phyloP scores from a whole-genome alignment of 768 basidiomycete species.

The Kwoniella botswanensis region DNA sequence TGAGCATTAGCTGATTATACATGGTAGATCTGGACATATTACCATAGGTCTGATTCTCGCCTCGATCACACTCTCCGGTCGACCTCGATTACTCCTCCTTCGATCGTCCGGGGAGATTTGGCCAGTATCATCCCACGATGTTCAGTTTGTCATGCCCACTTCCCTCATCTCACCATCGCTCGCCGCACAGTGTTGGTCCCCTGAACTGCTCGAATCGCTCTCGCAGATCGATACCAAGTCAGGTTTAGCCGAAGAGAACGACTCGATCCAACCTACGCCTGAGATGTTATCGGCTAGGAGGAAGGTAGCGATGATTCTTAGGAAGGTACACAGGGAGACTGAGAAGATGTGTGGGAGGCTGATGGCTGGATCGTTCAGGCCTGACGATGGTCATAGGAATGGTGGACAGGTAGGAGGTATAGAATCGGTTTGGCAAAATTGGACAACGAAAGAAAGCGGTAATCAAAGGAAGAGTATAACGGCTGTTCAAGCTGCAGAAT shows the following conservation, averaged over 20 bases:
- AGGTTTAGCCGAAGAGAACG: slow-evolving; percentile 16
- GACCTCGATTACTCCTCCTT: slow-evolving; percentile 44
- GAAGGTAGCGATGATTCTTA: slow-evolving; percentile 67
- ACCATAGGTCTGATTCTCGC: slow-evolving; percentile 48
- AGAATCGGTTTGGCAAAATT: slow-evolving; percentile 35
- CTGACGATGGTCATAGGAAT: not conserved
- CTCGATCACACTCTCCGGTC: slow-evolving; percentile 35
- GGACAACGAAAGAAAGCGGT: slow-evolving; percentile 52
- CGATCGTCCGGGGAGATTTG: slow-evolving; percentile 48
- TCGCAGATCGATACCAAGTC: slow-evolving; percentile 18
- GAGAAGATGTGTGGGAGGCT: slow-evolving; percentile 60
- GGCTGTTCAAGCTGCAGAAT: slow-evolving; percentile 63
- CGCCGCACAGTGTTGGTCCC: slow-evolving; percentile 38
- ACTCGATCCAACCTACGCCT: slow-evolving; percentile 14
- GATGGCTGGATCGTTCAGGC: slow-evolving; percentile 13
- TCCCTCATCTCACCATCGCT: slow-evolving; percentile 34
- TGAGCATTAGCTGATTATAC: too few species aligned
- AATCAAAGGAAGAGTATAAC: slow-evolving; percentile 67
- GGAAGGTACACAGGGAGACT: slow-evolving; percentile 63
- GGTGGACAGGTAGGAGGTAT: slow-evolving; percentile 54
- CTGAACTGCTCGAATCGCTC: slow-evolving; percentile 31
- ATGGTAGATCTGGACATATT: slow-evolving; percentile 26
- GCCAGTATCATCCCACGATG: slow-evolving; percentile 47
- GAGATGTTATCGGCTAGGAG: slow-evolving; percentile 67
- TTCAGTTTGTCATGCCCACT: slow-evolving; percentile 54